Percentiles rank a stretch among this genome's conserved stretches.
Evolutionary conservation across 305 asterid genomes (phyloP).

Genomic region (Fraxinus greggii): DNA sequence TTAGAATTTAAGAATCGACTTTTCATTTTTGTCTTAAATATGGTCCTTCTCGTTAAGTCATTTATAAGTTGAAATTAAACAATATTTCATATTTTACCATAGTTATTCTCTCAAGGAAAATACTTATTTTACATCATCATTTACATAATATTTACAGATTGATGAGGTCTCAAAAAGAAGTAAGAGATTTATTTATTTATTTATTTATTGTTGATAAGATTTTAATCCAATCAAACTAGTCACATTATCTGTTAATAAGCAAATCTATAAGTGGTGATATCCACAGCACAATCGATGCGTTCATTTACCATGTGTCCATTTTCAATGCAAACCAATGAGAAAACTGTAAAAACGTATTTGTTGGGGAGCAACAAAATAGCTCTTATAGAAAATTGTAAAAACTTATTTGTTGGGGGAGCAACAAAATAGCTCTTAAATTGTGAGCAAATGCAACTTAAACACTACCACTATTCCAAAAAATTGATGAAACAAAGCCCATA

Average conservation of each 20-base stretch:
- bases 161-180: not conserved
- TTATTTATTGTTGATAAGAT: too few relatives aligned
- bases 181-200: too few relatives aligned
- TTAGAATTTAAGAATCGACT: not conserved
- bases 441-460: too few relatives aligned
- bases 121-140: not conserved
- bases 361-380: not conserved
- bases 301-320: not conserved
- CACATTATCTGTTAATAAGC: not conserved
- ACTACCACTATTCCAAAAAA: not conserved
- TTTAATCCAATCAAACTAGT: not conserved
- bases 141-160: not conserved
- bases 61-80: not conserved
- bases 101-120: not conserved
- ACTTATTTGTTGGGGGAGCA: not conserved
- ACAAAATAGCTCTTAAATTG: not conserved
- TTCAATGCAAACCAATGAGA: not conserved
- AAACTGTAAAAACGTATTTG: not conserved
- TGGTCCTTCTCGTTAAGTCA: not conserved
- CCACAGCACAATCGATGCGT: not conserved
- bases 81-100: not conserved
- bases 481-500: not conserved
- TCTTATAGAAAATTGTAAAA: not conserved
- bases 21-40: not conserved
- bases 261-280: not conserved